phyloP scores from a whole-genome alignment of 805 yeast species.

The Kuraishia capsulata region DNA sequence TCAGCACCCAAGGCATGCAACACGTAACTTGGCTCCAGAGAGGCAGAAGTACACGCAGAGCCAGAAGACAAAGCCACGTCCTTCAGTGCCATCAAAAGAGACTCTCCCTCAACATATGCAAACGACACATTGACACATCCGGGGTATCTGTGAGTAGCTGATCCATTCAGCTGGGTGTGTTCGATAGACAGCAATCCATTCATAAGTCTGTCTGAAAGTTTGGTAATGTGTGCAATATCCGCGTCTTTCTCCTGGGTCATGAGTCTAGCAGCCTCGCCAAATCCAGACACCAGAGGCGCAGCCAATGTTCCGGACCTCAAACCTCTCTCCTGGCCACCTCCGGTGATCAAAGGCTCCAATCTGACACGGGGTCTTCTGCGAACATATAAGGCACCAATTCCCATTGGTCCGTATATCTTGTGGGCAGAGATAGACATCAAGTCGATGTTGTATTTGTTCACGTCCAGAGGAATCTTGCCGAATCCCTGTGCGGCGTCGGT shows the following conservation, averaged over 20 bases:
- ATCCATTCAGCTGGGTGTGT: slow-evolving; percentile 87
- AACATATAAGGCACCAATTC: slow-evolving; percentile 90
- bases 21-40: slow-evolving; percentile 95
- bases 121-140: slow-evolving; percentile 97
- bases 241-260: slow-evolving; percentile 64
- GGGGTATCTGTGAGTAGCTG: slow-evolving; percentile 60
- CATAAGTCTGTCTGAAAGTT: slow-evolving; percentile 64
- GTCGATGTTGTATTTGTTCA: slow-evolving; percentile 88
- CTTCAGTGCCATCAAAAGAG: slow-evolving; percentile 92
- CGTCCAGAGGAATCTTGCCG: slow-evolving; percentile 90
- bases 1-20: slow-evolving; percentile 96
- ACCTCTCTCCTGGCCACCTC: slow-evolving; percentile 99
- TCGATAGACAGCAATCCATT: slow-evolving; percentile 71
- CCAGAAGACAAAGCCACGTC: slow-evolving; percentile 96
- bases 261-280: slow-evolving; percentile 94
- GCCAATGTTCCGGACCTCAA: slow-evolving; percentile 94
- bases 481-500: slow-evolving; percentile 97
- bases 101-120: slow-evolving; percentile 97
- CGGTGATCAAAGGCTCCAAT: slow-evolving; percentile 87
- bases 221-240: slow-evolving; percentile 63
- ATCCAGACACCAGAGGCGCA: slow-evolving; percentile 92
- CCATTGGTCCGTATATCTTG: slow-evolving; percentile 97
- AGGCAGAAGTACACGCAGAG: slow-evolving; percentile 97
- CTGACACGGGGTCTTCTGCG: slow-evolving; percentile 98
- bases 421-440: slow-evolving; percentile 91